Conservation (phyloP, 2,329 filamentous ascomycete genomes). For the Microcera coccophila region DNA sequence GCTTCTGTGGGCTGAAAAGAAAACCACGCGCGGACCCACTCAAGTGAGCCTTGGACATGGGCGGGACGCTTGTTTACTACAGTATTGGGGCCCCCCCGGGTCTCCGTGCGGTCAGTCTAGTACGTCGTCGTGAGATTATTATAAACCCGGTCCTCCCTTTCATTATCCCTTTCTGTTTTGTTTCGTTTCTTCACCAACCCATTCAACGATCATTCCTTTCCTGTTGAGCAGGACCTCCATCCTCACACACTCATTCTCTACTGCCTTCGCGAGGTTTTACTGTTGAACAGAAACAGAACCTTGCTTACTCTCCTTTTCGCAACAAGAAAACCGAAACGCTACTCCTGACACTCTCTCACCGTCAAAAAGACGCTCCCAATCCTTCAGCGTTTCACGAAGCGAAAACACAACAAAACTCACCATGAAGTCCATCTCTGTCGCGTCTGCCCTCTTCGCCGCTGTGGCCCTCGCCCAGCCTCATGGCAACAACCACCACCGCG, state of each 20-base stretch:
- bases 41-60: conserved; percentile 7
- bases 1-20: conserved; percentile 10
- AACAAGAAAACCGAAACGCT: conserved; percentile 5
- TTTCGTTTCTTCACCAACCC: conserved; percentile 22
- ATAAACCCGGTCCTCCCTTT: conserved; percentile 22
- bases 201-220: conserved; percentile 26
- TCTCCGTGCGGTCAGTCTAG: not conserved
- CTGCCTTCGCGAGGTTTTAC: conserved; percentile 23
- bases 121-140: conserved; percentile 4
- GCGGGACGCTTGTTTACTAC: not conserved
- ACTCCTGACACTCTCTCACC: conserved; percentile 12
- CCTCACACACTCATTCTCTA: conserved; percentile 24
- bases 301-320: conserved; percentile 18
- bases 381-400: conserved; percentile 15
- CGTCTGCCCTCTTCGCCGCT: conserved; percentile 34
- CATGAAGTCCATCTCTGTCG: conserved; percentile 41
- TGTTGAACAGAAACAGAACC: conserved; percentile 29
- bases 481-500: conserved; percentile 36
- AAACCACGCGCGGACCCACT: conserved; percentile 21
- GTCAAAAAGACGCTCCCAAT: conserved; percentile 15
- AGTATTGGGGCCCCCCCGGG: not conserved
- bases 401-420: conserved; percentile 18
- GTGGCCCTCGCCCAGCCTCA: conserved; percentile 51
- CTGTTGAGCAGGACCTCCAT: conserved; percentile 28
- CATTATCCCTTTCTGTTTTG: conserved; percentile 6